These are phyloP conservation scores for Fermentozyma sake DNA, from an alignment of 1,139 yeast genomes.

Conservation along the genomic window DNA sequence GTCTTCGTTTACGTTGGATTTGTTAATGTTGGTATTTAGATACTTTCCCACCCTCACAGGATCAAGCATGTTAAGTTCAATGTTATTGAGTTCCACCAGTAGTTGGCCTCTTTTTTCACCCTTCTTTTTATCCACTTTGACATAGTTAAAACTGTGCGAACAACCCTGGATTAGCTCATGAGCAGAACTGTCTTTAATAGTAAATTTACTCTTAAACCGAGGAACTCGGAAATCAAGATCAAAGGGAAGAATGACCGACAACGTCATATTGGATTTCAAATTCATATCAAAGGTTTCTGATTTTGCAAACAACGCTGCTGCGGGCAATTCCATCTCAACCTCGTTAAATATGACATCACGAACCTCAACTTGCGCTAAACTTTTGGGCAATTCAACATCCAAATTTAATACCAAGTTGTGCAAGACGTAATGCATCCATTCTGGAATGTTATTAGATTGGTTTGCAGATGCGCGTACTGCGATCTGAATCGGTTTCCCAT, in stretches of 20 bases:
- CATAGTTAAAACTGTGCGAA: conserved; percentile 9
- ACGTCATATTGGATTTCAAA: conserved; percentile 10
- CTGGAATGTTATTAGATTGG: conserved; percentile 15
- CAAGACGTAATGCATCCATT: conserved; percentile 21
- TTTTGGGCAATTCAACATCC: conserved; percentile 2
- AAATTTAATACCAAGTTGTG: conserved; percentile 1
- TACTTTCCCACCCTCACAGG: conserved; percentile 13
- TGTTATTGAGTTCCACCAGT: conserved; percentile 7
- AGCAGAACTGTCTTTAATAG: conserved; percentile 6
- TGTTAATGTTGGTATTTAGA: conserved; percentile 10
- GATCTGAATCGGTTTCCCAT: conserved; percentile 16
- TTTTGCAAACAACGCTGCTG: no score
- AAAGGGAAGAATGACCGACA: conserved; percentile 7
- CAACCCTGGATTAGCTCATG: conserved; percentile 10
- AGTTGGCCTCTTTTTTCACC: no score
- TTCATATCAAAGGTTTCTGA: not conserved
- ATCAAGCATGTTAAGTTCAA: conserved; percentile 12
- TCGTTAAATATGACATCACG: conserved; percentile 2
- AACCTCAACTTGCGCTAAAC: not conserved
- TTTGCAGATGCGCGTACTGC: conserved; percentile 15
- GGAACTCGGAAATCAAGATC: conserved; percentile 14
- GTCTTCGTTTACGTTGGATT: conserved; percentile 4
- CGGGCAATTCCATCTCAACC: conserved; percentile 8
- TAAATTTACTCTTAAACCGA: conserved; percentile 11
- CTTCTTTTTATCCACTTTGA: conserved; percentile 8